Base-by-base conservation (phyloP, 495 filamentous ascomycete genomes). In the Penicillium herquei region DNA sequence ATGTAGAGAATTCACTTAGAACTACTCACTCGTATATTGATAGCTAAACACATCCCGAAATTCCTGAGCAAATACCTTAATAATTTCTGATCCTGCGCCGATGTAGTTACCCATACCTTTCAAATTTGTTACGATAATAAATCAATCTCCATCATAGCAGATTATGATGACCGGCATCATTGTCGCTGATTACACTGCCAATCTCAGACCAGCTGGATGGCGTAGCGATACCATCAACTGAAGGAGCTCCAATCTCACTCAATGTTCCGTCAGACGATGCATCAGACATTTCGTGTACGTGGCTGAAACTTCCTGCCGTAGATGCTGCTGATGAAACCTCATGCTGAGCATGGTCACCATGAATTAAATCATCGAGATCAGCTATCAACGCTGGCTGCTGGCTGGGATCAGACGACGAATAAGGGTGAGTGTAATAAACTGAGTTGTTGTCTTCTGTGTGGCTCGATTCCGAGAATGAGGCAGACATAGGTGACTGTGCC, bases 151-250 rank as follows among this genome's bases (percentile, higher is more conserved):
- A 51, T 39, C 33, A 51, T 32, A 62, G 50, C 40, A 63, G 61
- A 39, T 65, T 50, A 13, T 67, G 66, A 66, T 75, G 69, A 35
- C 68, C 66, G 32, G 62, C 62, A 65, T 76, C 74, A 10, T 77
- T 72, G 16, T 69, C 82, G 67, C 87, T 89, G 32, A 89, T 74
- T 33, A 85, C 82, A 62, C 88, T 91, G 13, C 86, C 88, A 8
- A 92, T 81, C 52, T 92, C 88, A 4, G 87, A 88, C 89, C 89
- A 92, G 68, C 84, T 88, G 33, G 80, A 79, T 0, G 88, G 87
- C 8, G 88, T 92, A 39, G 70, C 67, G 39, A 83, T 75, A 7
- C 82, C 84, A 14, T 78, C 80, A 17, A 65, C 52, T 6, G 68
- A 68, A 7, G 56, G 63, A 14, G 76, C 60, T 30, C 53, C 86